Evolutionary conservation across 306 rosid species (phyloP), one percentile per base, ranked within the genome.

Genomic region (Quercus robur): DNA sequence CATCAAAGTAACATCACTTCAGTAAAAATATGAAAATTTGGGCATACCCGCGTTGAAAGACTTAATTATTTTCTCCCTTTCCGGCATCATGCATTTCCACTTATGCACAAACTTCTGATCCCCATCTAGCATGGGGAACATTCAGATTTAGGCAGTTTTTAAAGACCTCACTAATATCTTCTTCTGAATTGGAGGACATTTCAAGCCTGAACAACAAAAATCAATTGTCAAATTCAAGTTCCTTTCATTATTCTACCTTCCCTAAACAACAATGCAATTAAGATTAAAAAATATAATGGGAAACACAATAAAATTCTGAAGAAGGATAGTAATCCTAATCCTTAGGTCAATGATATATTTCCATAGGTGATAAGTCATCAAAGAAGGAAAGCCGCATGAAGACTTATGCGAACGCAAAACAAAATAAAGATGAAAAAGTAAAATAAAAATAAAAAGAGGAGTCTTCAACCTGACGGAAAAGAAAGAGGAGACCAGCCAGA

Each of bases 21-120:
- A 30, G 55, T 51, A 70, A 55, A 46, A 8, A 21, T 51, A 33
- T 18, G 28, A 28, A 70, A 73, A 76, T 71, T 72, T 26, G 55
- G 58, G 30, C 83, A 57, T 81, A 94, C 97, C 87, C 14, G 87
- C 84, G 63, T 89, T 86, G 75, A 55, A 87, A 28, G 25, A 23
- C 74, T 85, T 78, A 41, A 85, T 57, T 57, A 85, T 74, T 15
- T 77, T 81, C 61, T 91, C 97, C 64, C 80, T 89, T 81, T 84
- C 77, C 61, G 6, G 75, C 81, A 89, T 81, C 71, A 83, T 28
- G 30, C 30, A 31, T 59, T 75, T 81, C 89, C 76, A 87, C 70
- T 97, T 97, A 94, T 46, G 97, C 98, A 70, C 30, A 28, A 28
- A 28, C 30, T 28, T 28, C 30, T 28, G 30, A 28, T 28, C 30